These are phyloP conservation scores for Zymoseptoria brevis DNA, from an alignment of 2,329 filamentous ascomycete species.

Conservation along the genomic window DNA sequence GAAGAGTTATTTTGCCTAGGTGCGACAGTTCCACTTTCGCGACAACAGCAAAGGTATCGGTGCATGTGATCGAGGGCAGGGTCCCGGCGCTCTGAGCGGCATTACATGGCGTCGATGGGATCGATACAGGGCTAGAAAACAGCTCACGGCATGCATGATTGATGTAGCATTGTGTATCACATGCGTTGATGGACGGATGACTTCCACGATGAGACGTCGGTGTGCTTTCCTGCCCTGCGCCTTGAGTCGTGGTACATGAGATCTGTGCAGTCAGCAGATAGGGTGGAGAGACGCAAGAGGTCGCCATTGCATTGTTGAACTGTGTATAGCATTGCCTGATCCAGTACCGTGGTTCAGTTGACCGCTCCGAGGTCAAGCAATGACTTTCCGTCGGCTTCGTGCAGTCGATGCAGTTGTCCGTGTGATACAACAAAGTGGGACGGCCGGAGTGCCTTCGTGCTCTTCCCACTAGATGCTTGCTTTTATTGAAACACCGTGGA, in stretches of 20 bases:
- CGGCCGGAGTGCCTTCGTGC: neutral
- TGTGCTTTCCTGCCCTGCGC: neutral
- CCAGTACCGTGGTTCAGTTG: neutral
- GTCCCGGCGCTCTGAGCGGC: neutral
- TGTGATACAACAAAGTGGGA: neutral
- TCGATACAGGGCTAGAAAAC: neutral
- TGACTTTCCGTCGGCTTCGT: neutral
- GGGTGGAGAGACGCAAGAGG: no score
- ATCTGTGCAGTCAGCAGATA: no score
- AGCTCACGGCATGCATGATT: neutral
- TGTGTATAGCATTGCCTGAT: neutral
- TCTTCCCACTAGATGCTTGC: neutral
- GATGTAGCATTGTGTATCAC: neutral
- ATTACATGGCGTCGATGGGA: neutral
- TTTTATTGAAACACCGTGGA: neutral
- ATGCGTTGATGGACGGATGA: neutral
- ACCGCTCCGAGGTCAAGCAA: neutral
- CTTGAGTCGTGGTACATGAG: neutral
- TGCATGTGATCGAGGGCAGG: neutral
- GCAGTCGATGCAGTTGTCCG: neutral
- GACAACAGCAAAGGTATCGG: neutral
- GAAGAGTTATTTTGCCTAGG: slow-evolving; percentile 97
- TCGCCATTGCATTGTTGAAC: no score
- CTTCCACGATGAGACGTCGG: neutral
- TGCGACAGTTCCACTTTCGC: neutral